A percentile compares a stretch with the other conserved stretches of the same genome.
phyloP scores from a whole-genome alignment of 345 rosid genomes.

The Populus alba region DNA sequence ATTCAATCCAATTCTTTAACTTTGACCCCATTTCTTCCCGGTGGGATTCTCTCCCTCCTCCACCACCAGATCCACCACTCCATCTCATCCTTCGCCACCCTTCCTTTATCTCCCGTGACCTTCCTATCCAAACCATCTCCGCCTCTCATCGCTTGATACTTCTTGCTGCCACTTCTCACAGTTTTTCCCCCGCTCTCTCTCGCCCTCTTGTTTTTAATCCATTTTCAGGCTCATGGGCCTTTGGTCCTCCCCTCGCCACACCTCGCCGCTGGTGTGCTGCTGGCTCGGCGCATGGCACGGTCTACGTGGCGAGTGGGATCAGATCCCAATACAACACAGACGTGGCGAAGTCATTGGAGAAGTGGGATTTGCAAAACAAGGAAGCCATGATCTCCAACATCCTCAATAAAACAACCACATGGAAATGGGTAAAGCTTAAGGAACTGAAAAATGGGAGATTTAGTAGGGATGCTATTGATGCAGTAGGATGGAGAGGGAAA shows the following conservation, averaged over 20 bases:
- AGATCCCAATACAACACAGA: constrained; percentile 37
- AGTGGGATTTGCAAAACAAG: constrained; percentile 25
- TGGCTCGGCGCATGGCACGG: constrained; percentile 21
- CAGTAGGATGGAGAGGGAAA: constrained; percentile 49
- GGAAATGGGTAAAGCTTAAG: constrained; percentile 37
- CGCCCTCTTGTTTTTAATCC: constrained; percentile 50
- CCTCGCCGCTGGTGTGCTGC: constrained; percentile 62
- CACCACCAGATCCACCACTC: constrained; percentile 37
- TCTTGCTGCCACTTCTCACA: constrained; percentile 43
- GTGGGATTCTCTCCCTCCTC: constrained; percentile 46
- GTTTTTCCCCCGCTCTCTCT: constrained; percentile 38
- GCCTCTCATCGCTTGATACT: constrained; percentile 37
- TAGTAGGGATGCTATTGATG: constrained; percentile 52
- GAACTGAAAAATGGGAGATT: constrained; percentile 38
- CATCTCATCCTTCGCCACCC: constrained; percentile 45
- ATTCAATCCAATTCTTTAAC: constrained; percentile 26
- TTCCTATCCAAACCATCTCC: constrained; percentile 47
- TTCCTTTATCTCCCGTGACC: constrained; percentile 40
- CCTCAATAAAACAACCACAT: background rate
- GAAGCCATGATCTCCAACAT: background rate
- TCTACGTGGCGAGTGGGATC: constrained; percentile 44
- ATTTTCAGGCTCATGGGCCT: constrained; percentile 24
- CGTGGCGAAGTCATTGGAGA: constrained; percentile 43
- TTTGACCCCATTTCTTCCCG: constrained; percentile 44
- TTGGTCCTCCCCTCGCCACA: constrained; percentile 36